phyloP scores from a whole-genome alignment of 805 yeast genomes.

The Sporopachydermia lactativora region DNA sequence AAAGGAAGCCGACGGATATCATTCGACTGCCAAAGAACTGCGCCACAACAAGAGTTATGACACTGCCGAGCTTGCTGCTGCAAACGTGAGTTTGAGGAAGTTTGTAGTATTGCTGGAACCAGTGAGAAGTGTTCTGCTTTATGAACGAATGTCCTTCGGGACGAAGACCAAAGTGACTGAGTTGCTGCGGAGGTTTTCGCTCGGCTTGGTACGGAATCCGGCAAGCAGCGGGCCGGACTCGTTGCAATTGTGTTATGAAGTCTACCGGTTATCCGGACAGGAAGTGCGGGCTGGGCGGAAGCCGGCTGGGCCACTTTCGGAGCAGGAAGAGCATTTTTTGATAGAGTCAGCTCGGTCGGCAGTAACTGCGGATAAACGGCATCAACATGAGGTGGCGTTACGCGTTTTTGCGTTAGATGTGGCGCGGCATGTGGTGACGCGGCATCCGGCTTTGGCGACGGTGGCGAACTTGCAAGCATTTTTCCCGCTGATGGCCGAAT shows the following conservation, averaged over 20 bases:
- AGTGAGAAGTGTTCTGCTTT: conserved; percentile 41
- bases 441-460: conserved; percentile 44
- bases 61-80: conserved; percentile 64
- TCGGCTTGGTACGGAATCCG: conserved; percentile 65
- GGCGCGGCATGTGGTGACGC: conserved; percentile 53
- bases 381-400: conserved; percentile 43
- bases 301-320: conserved; percentile 12
- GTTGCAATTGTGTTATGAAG: conserved; percentile 58
- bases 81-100: conserved; percentile 40
- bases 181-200: conserved; percentile 55
- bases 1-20: conserved; percentile 88
- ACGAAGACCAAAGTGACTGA: conserved; percentile 69
- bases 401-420: conserved; percentile 69
- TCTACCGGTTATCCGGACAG: conserved; percentile 27
- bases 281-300: conserved; percentile 14
- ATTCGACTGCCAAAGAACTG: conserved; percentile 77
- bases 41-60: conserved; percentile 82
- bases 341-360: conserved; percentile 47
- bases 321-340: conserved; percentile 50
- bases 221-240: conserved; percentile 44
- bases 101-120: conserved; percentile 56
- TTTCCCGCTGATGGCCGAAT: conserved; percentile 51
- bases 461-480: conserved; percentile 55
- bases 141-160: conserved; percentile 51
- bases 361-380: conserved; percentile 38